phyloP scores from a whole-genome alignment of 2,329 filamentous ascomycete genomes.

The Exophiala lecanii-corni region DNA sequence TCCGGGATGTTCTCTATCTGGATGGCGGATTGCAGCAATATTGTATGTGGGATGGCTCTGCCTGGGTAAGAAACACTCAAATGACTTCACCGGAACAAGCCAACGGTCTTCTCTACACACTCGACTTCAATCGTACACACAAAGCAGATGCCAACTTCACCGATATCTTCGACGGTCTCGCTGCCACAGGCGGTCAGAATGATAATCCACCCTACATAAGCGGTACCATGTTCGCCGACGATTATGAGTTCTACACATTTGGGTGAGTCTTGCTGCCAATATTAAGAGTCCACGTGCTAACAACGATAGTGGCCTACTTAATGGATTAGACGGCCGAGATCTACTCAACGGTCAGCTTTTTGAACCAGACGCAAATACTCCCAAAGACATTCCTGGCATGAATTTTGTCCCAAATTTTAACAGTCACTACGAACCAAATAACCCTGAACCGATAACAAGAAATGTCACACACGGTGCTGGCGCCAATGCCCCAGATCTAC shows the following conservation, averaged over 20 bases:
- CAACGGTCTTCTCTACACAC: conserved; percentile 49
- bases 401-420: conserved; percentile 43
- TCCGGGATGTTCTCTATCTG: conserved; percentile 61
- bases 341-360: conserved; percentile 25
- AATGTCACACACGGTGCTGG: conserved; percentile 63
- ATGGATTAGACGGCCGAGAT: too few species aligned
- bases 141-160: conserved; percentile 49
- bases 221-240: conserved; percentile 61
- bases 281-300: not conserved
- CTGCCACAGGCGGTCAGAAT: conserved; percentile 45
- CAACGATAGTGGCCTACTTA: not conserved
- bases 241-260: conserved; percentile 59
- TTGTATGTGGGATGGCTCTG: conserved; percentile 1
- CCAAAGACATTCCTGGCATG: conserved; percentile 42
- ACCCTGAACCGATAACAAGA: conserved; percentile 43
- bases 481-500: conserved; percentile 62
- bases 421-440: conserved; percentile 35
- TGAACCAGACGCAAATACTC: conserved; percentile 47
- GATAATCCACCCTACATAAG: conserved; percentile 52
- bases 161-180: conserved; percentile 43
- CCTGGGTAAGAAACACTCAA: not conserved
- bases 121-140: conserved; percentile 57
- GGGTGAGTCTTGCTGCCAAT: conserved; percentile 48
- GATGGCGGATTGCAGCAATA: conserved; percentile 51
- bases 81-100: conserved; percentile 43